Evolutionary conservation across 768 basidiomycete species (phyloP), one percentile per base, ranked within the genome.

Genomic region (Amylocystis lapponica): DNA sequence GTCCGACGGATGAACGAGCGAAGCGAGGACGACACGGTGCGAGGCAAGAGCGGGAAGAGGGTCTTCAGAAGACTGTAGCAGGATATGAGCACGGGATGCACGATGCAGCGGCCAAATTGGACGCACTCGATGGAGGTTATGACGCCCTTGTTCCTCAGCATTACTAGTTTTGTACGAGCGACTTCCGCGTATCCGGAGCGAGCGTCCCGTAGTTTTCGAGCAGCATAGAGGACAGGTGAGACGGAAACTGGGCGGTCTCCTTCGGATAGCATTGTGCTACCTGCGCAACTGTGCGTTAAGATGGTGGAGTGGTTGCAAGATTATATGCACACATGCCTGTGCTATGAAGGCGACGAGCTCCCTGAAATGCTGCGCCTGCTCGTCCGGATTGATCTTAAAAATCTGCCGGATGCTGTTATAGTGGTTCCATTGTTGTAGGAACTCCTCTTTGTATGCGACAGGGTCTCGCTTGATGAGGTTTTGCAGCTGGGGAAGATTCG

Each of bases 401-500:
- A 99, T 86, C 55, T 90, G 79, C 26, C 88, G 79, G 43, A 86
- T 82, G 51, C 82, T 86, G 53, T 86, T 79, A 66, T 94, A 98
- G 63, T 95, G 90, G 47, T 88, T 89, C 85, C 92, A 96, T 72
- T 99, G 95, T 51, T 91, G 91, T 13, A 93, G 60, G 54, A 98
- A 99, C 55, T 99, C 96, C 48, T 98, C 95, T 60, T 79, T 86
- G 70, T 99, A 98, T 0, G 79, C 83, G 8, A 68, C 64, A 3
- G 95, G 88, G 61, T 96, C 91, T 33, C 96, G 78, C 61, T 99
- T 99, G 63, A 99, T 93, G 41, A 98, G 74, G 61, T 97, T 97
- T 63, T 98, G 95, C 7, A 99, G 75, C 59, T 96, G 91, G 0
- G 96, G 94, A 8, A 97, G 78, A 58, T 95, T 95, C 13, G 87